These are phyloP conservation scores for Penicillium samsonianum DNA, from an alignment of 495 filamentous ascomycete genomes.

Conservation along the genomic window DNA sequence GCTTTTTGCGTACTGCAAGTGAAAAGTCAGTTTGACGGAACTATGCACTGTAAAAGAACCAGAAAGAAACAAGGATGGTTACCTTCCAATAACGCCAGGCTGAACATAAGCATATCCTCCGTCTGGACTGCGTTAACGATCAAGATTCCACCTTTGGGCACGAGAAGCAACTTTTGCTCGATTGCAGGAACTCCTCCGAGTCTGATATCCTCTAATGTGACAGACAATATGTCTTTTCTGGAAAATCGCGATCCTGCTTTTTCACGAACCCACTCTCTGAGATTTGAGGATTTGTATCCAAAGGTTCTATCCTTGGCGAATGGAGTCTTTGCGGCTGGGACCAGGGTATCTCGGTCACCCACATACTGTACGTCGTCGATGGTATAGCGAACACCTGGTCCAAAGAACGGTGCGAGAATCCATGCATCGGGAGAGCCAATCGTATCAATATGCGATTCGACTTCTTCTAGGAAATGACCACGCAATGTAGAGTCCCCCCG, in stretches of 20 bases:
- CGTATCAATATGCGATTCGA: slow-evolving; percentile 1
- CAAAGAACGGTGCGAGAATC: slow-evolving; percentile 2
- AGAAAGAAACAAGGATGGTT: not conserved
- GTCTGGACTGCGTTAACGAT: slow-evolving; percentile 2
- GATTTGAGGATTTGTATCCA: slow-evolving; percentile 5
- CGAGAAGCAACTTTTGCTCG: not conserved
- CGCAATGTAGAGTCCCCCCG: slow-evolving; percentile 5
- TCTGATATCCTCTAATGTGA: slow-evolving; percentile 2
- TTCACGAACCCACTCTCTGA: slow-evolving; percentile 5
- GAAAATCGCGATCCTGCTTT: slow-evolving; percentile 5
- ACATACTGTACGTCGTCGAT: slow-evolving; percentile 2
- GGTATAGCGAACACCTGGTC: slow-evolving; percentile 2
- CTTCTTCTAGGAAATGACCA: slow-evolving; percentile 3
- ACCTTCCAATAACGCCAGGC: slow-evolving; percentile 3
- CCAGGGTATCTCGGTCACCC: not conserved
- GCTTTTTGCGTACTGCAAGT: not conserved
- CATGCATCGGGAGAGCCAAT: slow-evolving; percentile 5
- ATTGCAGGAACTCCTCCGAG: not conserved
- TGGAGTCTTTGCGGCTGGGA: not conserved
- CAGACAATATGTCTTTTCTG: not conserved
- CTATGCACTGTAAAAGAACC: not conserved
- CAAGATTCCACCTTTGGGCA: not conserved
- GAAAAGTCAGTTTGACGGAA: not conserved
- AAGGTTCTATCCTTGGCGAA: slow-evolving; percentile 2
- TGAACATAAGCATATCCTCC: slow-evolving; percentile 6